These are phyloP conservation scores for Amphicarpaea edgeworthii DNA, from an alignment of 306 rosid genomes.

Conservation along the genomic window DNA sequence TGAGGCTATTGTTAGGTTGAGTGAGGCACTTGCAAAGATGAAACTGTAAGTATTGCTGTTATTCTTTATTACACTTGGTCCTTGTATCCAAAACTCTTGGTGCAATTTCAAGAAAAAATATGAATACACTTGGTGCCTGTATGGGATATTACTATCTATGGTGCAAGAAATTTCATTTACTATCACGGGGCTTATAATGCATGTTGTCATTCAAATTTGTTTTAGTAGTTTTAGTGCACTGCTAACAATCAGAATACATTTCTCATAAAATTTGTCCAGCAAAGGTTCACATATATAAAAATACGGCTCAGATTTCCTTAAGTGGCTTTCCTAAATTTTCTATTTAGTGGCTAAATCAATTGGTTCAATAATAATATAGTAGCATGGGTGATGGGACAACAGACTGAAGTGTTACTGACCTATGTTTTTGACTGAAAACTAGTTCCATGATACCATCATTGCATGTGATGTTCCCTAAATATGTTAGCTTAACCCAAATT, in stretches of 20 bases:
- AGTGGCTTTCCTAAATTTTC: conserved; percentile 23
- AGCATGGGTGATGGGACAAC: neutral
- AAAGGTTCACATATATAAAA: neutral
- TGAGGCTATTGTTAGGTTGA: conserved; percentile 94
- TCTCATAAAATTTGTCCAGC: neutral
- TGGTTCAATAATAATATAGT: neutral
- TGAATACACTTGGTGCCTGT: neutral
- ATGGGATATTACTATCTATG: neutral
- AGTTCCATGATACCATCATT: conserved; percentile 18
- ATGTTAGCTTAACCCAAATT: conserved; percentile 1
- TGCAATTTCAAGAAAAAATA: conserved; percentile 15
- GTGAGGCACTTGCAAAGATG: conserved; percentile 98
- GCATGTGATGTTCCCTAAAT: conserved; percentile 21
- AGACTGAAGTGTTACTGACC: neutral
- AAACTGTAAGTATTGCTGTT: conserved; percentile 71
- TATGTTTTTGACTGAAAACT: conserved; percentile 5
- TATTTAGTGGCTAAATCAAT: neutral
- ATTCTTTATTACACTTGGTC: conserved; percentile 18
- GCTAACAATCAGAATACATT: neutral
- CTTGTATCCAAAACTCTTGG: neutral
- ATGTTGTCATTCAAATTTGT: conserved; percentile 22
- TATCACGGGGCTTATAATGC: conserved; percentile 1
- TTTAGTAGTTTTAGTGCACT: conserved; percentile 13
- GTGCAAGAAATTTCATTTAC: conserved; percentile 21
- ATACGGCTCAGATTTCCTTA: neutral